A percentile compares a stretch with the other conserved stretches of the same genome.
Conservation (phyloP, 768 basidiomycete genomes). For the Galerina sulciceps region DNA sequence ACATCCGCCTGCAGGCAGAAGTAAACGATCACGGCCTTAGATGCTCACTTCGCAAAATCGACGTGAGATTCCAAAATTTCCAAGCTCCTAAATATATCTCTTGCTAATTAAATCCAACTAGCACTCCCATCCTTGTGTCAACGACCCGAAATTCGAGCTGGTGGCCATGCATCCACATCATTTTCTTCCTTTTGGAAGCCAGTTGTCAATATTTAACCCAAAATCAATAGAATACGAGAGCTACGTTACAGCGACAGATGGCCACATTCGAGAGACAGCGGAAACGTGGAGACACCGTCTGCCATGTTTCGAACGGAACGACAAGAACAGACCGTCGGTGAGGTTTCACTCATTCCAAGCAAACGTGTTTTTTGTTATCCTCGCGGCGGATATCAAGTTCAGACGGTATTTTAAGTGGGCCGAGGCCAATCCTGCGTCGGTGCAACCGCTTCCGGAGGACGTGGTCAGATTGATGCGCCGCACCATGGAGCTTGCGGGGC, state of each 20-base stretch:
- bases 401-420: neutral
- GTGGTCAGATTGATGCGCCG: no score
- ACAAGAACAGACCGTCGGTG: no score
- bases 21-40: neutral
- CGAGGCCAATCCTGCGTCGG: no score
- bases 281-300: neutral
- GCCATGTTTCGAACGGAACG: neutral
- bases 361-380: no score
- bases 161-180: constrained; percentile 23
- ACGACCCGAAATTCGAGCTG: constrained; percentile 19
- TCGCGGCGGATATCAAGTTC: neutral
- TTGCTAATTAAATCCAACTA: constrained; percentile 2
- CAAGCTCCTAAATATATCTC: neutral
- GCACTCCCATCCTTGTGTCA: constrained; percentile 13
- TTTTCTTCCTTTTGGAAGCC: constrained; percentile 20
- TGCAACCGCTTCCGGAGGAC: no score
- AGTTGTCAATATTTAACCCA: constrained; percentile 16
- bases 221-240: neutral
- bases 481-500: no score
- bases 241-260: constrained; percentile 17
- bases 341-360: no score
- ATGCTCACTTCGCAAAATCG: neutral
- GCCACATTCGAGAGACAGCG: constrained; percentile 4
- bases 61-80: neutral
- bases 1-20: neutral